Conservation (phyloP, 2,329 filamentous ascomycete genomes). For the Fusarium xylarioides region DNA sequence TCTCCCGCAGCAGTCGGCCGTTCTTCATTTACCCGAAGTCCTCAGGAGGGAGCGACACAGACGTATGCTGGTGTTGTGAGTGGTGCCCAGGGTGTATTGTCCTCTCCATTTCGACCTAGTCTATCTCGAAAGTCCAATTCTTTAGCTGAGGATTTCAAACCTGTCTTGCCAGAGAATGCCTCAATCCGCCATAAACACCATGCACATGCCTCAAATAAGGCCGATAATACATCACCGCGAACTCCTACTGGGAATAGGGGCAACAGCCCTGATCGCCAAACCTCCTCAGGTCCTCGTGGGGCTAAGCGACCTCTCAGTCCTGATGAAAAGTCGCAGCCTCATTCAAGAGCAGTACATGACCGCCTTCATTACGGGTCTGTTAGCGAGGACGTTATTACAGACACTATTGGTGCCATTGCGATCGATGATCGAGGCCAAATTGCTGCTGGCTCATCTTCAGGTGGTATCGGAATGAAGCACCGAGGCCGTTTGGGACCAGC, state of each 20-base stretch:
- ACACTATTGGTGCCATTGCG: constrained; percentile 96
- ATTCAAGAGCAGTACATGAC: constrained; percentile 29
- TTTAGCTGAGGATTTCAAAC: constrained; percentile 4
- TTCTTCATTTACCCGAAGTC: constrained; percentile 7
- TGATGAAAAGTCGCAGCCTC: constrained; percentile 14
- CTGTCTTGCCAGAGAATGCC: neutral
- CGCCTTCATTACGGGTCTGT: constrained; percentile 33
- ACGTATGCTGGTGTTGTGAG: constrained; percentile 28
- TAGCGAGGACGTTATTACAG: constrained; percentile 75
- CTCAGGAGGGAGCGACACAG: constrained; percentile 22
- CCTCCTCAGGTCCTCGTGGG: constrained; percentile 40
- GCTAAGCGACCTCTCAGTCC: constrained; percentile 48
- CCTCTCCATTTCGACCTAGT: constrained; percentile 16
- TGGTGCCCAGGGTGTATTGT: constrained; percentile 3
- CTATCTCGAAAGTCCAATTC: constrained; percentile 11
- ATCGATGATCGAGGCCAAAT: constrained; percentile 88
- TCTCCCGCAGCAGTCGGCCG: constrained; percentile 15
- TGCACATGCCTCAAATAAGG: constrained; percentile 12
- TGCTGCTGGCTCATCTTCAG: constrained; percentile 93
- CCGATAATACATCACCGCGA: constrained; percentile 30
- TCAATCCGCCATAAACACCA: constrained; percentile 9
- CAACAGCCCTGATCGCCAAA: constrained; percentile 4
- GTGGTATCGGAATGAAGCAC: constrained; percentile 98
- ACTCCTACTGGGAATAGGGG: neutral
- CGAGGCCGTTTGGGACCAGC: constrained; percentile 90